These are phyloP conservation scores for Garcia nutans DNA, from an alignment of 345 rosid genomes.

Conservation along the genomic window DNA sequence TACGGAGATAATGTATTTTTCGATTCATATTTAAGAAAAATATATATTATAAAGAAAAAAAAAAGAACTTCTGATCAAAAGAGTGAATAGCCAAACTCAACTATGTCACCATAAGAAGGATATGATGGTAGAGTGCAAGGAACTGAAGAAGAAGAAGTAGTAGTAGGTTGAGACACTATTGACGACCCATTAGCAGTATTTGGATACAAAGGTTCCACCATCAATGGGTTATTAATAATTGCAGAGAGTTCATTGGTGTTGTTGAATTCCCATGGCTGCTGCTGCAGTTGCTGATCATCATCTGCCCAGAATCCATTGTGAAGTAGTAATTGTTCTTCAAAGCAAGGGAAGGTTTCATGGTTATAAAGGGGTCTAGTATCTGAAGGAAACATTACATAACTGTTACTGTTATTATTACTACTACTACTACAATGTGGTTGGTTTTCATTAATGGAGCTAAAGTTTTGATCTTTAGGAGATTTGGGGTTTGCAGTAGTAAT, in stretches of 20 bases:
- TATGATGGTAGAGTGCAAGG: constrained; percentile 20
- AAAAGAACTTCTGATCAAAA: constrained; percentile 21
- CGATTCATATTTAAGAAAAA: too few species aligned
- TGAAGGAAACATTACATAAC: constrained; percentile 13
- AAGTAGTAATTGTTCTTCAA: constrained; percentile 18
- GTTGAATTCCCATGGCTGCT: constrained; percentile 43
- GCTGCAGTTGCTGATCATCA: constrained; percentile 10
- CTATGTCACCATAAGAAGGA: constrained; percentile 43
- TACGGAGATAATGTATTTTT: too few species aligned
- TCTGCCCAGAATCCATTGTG: constrained; percentile 29
- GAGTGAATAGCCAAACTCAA: constrained; percentile 47
- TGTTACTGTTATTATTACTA: not conserved
- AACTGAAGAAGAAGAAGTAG: constrained; percentile 21
- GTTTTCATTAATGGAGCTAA: constrained; percentile 13
- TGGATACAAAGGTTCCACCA: constrained; percentile 34
- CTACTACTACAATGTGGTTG: constrained; percentile 9
- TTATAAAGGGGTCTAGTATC: constrained; percentile 2
- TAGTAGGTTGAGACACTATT: constrained; percentile 30
- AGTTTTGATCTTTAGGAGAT: constrained; percentile 13
- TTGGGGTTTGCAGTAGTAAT: constrained; percentile 1
- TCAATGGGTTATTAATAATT: constrained; percentile 43
- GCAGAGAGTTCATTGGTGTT: constrained; percentile 56
- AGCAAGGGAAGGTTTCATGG: constrained; percentile 18
- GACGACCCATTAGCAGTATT: constrained; percentile 17
- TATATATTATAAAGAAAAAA: too few species aligned